Evolutionary conservation across 176 grass and related monocot genomes (phyloP), one percentile per base, ranked within the genome.

Genomic region (Cenchrus fungigraminus): DNA sequence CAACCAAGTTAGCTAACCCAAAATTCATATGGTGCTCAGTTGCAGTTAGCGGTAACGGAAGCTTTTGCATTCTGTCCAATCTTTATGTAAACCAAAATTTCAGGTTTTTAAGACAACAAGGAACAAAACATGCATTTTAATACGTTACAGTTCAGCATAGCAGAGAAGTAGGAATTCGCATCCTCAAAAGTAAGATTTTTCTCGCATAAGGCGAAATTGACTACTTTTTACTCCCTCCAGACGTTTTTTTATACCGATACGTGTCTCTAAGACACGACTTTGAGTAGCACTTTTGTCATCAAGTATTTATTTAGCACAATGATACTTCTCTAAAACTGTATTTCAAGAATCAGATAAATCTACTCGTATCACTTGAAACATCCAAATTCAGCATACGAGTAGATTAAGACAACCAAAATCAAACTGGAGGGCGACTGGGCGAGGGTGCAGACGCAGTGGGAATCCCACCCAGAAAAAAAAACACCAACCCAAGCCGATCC

Each of bases 401-500:
- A 19, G 16, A 16, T 56, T 2, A 58, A 59, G 56, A 59, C 19
- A 59, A 59, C 56, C 17, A 6, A 59, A 22, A 22, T n/a, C 3
- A 0, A 7, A 59, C 19, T n/a, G 57, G 19, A 59, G 20, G 57
- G 57, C 20, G 56, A 71, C 19, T 71, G 20, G 1, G n/a, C 19
- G 40, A n/a, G 68, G 12, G 52, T 53, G 52, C 13, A 15, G 13
- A 17, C 53, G 14, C 13, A 17, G 53, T 55, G 17, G 53, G 10
- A 49, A 61, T 59, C 61, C 16, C 11, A 14, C 31, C 47, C 0
- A 12, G 42, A 7, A 60, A 73, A 66, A 59, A 46, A 5, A 2
- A 12, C 8, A 57, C 64, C 9, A 9, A 4, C 32, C 45, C 46
- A 73, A 86, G 15, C 47, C 65, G 17, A 88, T 84, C 68, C 46